phyloP scores from a whole-genome alignment of 768 basidiomycete species.

The Tulasnella sp. region DNA sequence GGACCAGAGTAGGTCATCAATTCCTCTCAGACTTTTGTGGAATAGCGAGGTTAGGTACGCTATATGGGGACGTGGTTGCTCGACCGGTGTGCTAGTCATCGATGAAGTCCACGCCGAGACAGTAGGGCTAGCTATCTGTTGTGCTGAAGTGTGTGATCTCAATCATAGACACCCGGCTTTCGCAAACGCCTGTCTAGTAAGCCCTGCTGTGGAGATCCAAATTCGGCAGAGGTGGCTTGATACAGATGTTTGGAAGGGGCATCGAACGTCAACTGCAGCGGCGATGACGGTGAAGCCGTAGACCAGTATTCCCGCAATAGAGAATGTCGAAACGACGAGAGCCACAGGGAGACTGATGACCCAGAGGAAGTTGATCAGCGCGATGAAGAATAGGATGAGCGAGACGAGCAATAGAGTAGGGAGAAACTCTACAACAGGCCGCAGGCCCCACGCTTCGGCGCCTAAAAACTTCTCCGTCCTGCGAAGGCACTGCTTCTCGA shows the following conservation, averaged over 20 bases:
- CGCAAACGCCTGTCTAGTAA: too few relatives aligned
- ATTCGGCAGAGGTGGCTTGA: neutral
- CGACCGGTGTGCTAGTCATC: too few relatives aligned
- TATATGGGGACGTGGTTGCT: too few relatives aligned
- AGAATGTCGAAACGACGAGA: neutral
- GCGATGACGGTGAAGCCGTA: neutral
- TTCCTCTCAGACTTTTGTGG: too few relatives aligned
- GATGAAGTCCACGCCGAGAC: too few relatives aligned
- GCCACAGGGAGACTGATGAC: neutral
- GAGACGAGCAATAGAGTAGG: conserved; percentile 3
- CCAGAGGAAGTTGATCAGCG: neutral
- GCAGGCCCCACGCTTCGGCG: neutral
- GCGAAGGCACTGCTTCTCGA: neutral
- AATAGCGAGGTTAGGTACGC: too few relatives aligned
- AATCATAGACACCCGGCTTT: too few relatives aligned
- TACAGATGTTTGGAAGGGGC: conserved; percentile 7
- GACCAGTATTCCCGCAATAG: neutral
- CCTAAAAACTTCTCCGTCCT: neutral
- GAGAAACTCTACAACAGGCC: neutral
- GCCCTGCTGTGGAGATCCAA: too few relatives aligned
- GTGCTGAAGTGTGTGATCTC: too few relatives aligned
- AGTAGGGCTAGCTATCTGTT: too few relatives aligned
- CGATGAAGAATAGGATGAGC: neutral
- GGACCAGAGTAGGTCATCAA: too few relatives aligned
- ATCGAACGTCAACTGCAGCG: neutral